phyloP scores from a whole-genome alignment of 179 eudicot genomes.

The Spergularia azorica region DNA sequence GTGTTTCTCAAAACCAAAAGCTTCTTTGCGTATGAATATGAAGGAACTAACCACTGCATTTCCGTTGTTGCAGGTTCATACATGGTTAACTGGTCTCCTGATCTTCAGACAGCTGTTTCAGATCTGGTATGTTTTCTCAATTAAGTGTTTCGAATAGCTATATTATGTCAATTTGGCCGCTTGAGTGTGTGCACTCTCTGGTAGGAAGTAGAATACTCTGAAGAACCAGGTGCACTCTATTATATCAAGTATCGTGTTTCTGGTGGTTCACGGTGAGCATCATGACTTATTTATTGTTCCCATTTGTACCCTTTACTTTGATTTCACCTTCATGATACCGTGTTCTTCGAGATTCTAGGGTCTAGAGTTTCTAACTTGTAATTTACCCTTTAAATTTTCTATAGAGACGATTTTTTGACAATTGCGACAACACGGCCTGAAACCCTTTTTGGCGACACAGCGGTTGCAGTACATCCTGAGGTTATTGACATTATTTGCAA shows the following conservation, averaged over 20 bases:
- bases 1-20: not conserved
- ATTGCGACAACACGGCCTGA: conserved; percentile 98
- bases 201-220: conserved; percentile 99
- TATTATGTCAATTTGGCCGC: conserved; percentile 5
- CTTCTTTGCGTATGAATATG: not conserved
- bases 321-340: not conserved
- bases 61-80: conserved; percentile 76
- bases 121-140: conserved; percentile 68
- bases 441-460: conserved; percentile 96
- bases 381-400: conserved; percentile 17
- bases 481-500: conserved; percentile 32
- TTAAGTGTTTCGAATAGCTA: conserved; percentile 10
- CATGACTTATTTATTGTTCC: conserved; percentile 6
- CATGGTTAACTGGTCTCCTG: conserved; percentile 99
- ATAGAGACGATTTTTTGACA: conserved; percentile 83
- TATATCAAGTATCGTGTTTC: conserved; percentile 95
- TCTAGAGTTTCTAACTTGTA: not conserved
- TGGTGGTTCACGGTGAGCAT: conserved; percentile 83
- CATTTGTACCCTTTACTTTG: not conserved
- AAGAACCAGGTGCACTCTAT: conserved; percentile 92
- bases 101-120: conserved; percentile 96
- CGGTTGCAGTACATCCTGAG: conserved; percentile 96
- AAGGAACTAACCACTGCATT: conserved; percentile 3
- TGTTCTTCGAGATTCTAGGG: conserved; percentile 5
- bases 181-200: conserved; percentile 26